phyloP scores from a whole-genome alignment of 768 basidiomycete genomes.

The Gymnopilus dilepis region DNA sequence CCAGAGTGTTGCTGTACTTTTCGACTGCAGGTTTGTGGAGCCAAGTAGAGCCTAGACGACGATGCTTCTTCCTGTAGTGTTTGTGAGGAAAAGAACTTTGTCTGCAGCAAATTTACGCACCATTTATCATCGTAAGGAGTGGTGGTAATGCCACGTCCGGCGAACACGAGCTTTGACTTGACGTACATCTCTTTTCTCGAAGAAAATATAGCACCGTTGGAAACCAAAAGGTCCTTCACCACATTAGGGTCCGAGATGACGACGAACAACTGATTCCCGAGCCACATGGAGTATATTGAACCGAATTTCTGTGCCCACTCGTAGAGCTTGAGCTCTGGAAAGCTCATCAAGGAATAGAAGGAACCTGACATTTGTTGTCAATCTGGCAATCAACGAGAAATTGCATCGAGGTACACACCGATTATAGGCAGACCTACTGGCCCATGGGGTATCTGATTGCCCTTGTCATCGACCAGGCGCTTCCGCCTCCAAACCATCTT shows the following conservation, averaged over 20 bases:
- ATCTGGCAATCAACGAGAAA: not conserved
- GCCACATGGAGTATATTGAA: conserved; percentile 48
- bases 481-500: not conserved
- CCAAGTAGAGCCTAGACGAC: conserved; percentile 40
- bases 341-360: conserved; percentile 44
- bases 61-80: conserved; percentile 45
- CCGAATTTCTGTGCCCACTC: conserved; percentile 50
- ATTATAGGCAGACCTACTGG: conserved; percentile 19
- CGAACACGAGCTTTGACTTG: conserved; percentile 50
- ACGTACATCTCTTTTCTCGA: conserved; percentile 51
- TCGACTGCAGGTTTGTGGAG: conserved; percentile 41
- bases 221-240: conserved; percentile 49
- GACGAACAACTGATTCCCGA: conserved; percentile 54
- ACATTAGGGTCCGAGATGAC: conserved; percentile 49
- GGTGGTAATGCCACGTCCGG: conserved; percentile 48
- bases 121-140: conserved; percentile 49
- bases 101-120: conserved; percentile 25
- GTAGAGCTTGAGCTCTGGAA: conserved; percentile 48
- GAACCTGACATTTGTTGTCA: conserved; percentile 27
- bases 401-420: conserved; percentile 1
- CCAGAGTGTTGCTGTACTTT: conserved; percentile 40
- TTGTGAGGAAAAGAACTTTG: not conserved
- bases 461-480: conserved; percentile 12
- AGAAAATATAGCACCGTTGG: conserved; percentile 51
- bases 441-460: conserved; percentile 15